These are phyloP conservation scores for Spergularia azorica DNA, from an alignment of 179 eudicot genomes.

Conservation along the genomic window DNA sequence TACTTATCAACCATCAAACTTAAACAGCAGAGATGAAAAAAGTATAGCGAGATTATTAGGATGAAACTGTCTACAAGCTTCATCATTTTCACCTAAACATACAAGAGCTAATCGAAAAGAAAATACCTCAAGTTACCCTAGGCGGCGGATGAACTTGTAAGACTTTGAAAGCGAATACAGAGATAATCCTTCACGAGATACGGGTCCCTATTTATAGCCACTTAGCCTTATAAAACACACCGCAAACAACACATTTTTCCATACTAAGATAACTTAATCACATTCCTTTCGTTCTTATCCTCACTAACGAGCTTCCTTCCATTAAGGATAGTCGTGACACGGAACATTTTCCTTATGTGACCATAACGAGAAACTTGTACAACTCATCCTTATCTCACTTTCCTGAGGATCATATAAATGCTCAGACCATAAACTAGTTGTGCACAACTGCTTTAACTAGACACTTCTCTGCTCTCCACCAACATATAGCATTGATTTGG, in stretches of 20 bases:
- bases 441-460: constrained; percentile 27
- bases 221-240: constrained; percentile 10
- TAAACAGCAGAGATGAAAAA: neutral
- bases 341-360: constrained; percentile 19
- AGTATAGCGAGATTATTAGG: neutral
- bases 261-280: constrained; percentile 6
- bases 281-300: constrained; percentile 23
- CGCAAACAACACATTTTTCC: constrained; percentile 17
- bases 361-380: constrained; percentile 1
- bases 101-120: neutral
- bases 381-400: constrained; percentile 28
- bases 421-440: constrained; percentile 27
- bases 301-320: neutral
- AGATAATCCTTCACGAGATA: constrained; percentile 9
- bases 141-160: neutral
- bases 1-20: neutral
- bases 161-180: constrained; percentile 4
- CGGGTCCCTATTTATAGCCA: constrained; percentile 18
- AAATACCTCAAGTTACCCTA: constrained; percentile 18
- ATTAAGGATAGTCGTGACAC: constrained; percentile 15
- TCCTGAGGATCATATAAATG: constrained; percentile 15
- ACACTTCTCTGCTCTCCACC: constrained; percentile 17
- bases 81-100: neutral
- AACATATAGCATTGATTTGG: constrained; percentile 29
- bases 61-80: neutral